Base-by-base conservation (phyloP, 176 grass and related monocot species). In the Carex kokanica region DNA sequence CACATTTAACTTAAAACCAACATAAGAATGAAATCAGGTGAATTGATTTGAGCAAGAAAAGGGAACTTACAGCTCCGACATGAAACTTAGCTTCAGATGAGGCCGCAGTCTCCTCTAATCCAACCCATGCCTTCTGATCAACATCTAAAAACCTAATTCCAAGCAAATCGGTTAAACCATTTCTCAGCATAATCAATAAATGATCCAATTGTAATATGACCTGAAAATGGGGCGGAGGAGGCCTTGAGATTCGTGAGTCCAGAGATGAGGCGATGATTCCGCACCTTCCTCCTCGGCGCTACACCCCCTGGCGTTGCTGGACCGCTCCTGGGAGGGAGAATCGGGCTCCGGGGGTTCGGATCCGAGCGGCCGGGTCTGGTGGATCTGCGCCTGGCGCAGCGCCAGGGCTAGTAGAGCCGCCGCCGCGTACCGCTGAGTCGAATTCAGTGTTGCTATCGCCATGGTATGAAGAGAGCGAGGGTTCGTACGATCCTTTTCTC, bases 381-480 rank as follows among this genome's bases (percentile, higher is more conserved):
- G 89, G 84, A 90, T 98, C 91, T 98, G 92, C 31, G 96, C 96
- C 90, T 98, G 96, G 52, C 91, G 92, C 82, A 98, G 89, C 70
- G 95, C 85, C 58, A 98, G 84, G 0, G 95, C 95, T 17, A 98
- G 89, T 23, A 98, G 90, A 20, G 95, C 92, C 13, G 92, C 95
- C 40, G 91, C 91, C 12, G 95, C 95, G 89, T 98, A 98, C 17
- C 90, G 80, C 87, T 95, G 92, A 52, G 87, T 98, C 64, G 87
- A 84, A 89, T 79, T 94, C 74, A 98, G 91, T 74, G 82, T 90
- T 83, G 95, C 89, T 40, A 89, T 64, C 86, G 89, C 91, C 91
- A 88, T 90, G 32, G 64, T 31, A 45, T 3, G 18, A 6, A 18
- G 10, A 21, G 1, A 25, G 41, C 32, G 32, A 34, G 41, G 47